These are phyloP conservation scores for Wickerhamiella spandovensis DNA, from an alignment of 805 yeast genomes.

Conservation along the genomic window DNA sequence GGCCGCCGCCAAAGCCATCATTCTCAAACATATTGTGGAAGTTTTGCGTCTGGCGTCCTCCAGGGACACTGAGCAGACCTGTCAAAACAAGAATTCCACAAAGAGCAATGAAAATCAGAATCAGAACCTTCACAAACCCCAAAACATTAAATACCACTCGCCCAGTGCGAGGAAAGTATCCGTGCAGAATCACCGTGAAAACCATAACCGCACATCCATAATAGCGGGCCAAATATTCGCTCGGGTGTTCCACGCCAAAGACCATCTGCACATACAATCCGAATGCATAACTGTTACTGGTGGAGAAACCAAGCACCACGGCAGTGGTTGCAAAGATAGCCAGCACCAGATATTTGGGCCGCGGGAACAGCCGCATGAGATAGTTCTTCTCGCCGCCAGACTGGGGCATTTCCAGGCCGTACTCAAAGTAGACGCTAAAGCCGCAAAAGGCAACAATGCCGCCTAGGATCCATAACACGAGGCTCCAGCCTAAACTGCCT, in stretches of 20 bases:
- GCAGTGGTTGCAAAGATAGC: slow-evolving; percentile 38
- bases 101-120: slow-evolving; percentile 35
- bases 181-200: slow-evolving; percentile 33
- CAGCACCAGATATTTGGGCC: slow-evolving; percentile 41
- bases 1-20: slow-evolving; percentile 31
- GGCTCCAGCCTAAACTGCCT: slow-evolving; percentile 46
- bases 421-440: slow-evolving; percentile 46
- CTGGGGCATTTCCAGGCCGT: slow-evolving; percentile 50
- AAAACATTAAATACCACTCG: slow-evolving; percentile 38
- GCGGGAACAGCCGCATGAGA: slow-evolving; percentile 41
- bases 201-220: slow-evolving; percentile 37
- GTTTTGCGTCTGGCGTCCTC: slow-evolving; percentile 24
- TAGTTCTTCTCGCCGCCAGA: slow-evolving; percentile 62
- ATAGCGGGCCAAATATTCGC: slow-evolving; percentile 28
- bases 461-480: slow-evolving; percentile 50
- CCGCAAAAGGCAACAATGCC: slow-evolving; percentile 44
- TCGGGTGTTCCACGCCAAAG: slow-evolving; percentile 27
- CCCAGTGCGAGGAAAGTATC: slow-evolving; percentile 36
- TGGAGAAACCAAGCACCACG: slow-evolving; percentile 46
- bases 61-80: slow-evolving; percentile 18
- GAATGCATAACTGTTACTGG: slow-evolving; percentile 52
- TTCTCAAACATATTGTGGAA: slow-evolving; percentile 29
- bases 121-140: slow-evolving; percentile 41
- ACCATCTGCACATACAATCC: slow-evolving; percentile 43
- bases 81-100: slow-evolving; percentile 32